Evolutionary conservation across 306 rosid genomes (phyloP), one percentile per base, ranked within the genome.

Genomic region (Bauhinia variegata): DNA sequence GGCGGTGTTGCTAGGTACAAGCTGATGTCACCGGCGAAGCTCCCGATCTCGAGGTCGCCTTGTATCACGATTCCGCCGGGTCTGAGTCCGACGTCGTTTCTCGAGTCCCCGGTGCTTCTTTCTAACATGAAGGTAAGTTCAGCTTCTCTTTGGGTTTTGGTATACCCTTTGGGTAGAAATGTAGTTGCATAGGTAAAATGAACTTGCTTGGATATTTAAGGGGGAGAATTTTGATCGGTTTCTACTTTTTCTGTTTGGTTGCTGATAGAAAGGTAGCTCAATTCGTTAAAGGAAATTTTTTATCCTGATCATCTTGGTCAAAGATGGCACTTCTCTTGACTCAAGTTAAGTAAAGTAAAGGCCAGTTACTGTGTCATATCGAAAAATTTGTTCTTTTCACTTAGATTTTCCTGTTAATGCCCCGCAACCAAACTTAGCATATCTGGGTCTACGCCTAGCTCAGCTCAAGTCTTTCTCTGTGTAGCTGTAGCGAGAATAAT

Each of bases 41-140:
- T 93, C 54, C 98, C 98, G 88, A 93, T 93, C 97, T 88, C 97
- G 46, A 70, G 98, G 85, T 83, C 96, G 34, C 78, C 91, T 54
- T 83, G 88, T 75, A 81, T 86, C 39, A 89, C 95, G 30, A 82
- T 89, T 18, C 97, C 98, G 10, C 91, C 96, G 4, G 97, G 91
- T 9, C 76, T 88, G 44, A 89, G 96, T 47, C 98, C 98, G 43
- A 68, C 97, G 62, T 89, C 98, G 51, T 87, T 89, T 79, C 73
- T 92, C 10, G 98, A 92, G 43, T 92, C 98, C 4, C 98, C 98
- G 0, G 96, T 89, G 48, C 79, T 92, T 44, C 91, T 92, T 15
- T 89, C 96, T 60, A 84, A 86, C 74, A 85, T 92, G 84, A 92
- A 92, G 96, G 98, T 89, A 32, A 16, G 70, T 41, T 73, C 54